phyloP scores from a whole-genome alignment of 2,329 filamentous ascomycete species.

The Harringtonia aguacate region DNA sequence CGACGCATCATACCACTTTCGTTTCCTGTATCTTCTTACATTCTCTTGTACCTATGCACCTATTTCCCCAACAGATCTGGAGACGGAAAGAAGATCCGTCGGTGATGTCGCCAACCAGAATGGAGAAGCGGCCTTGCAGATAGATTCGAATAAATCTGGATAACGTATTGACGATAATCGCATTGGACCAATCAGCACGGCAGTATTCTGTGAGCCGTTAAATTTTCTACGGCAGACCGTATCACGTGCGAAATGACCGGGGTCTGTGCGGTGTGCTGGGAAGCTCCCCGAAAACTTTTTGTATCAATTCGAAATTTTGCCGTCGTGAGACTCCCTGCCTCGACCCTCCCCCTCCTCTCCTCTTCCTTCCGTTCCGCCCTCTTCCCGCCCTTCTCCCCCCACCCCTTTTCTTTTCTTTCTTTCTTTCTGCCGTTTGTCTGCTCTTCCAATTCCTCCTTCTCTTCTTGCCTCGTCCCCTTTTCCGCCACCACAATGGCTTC shows the following conservation, averaged over 20 bases:
- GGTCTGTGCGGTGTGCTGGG: background rate
- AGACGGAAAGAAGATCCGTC: no score
- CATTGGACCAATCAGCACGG: no score
- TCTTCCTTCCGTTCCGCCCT: background rate
- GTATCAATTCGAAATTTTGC: background rate
- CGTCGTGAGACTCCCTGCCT: background rate
- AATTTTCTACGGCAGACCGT: background rate
- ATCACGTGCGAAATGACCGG: background rate
- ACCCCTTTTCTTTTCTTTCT: background rate
- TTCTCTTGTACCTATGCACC: no score
- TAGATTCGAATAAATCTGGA: no score
- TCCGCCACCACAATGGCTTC: slow-evolving; percentile 43
- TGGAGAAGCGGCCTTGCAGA: no score
- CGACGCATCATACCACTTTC: slow-evolving; percentile 1
- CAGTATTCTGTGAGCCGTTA: no score
- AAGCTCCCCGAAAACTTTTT: slow-evolving; percentile 5
- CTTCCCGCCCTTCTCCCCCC: background rate
- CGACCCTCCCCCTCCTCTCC: background rate
- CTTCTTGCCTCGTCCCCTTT: background rate
- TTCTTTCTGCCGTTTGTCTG: background rate
- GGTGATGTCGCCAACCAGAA: no score
- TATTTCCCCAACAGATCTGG: no score
- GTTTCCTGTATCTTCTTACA: background rate
- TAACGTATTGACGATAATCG: no score
- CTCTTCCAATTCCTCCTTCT: background rate